Evolutionary conservation across 1,284 basidiomycete genomes (phyloP).

Genomic region (Malassezia obtusa): DNA sequence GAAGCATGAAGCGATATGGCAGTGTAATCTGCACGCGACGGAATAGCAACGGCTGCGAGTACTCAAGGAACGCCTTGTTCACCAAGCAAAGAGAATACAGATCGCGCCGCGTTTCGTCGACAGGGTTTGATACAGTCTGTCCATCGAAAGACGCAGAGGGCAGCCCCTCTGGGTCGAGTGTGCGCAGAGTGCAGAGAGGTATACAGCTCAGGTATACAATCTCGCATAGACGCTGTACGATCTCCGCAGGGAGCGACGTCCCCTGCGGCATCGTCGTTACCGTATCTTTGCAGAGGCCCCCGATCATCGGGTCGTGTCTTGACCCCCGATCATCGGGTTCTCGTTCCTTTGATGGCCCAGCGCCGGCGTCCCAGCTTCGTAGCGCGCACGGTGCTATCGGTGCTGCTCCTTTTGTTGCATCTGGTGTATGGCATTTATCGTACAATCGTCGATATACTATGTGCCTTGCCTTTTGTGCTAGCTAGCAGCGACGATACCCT

Average conservation of each 20-base stretch:
- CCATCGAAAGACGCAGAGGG: conserved; percentile 39
- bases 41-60: conserved; percentile 40
- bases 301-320: neutral
- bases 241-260: conserved; percentile 25
- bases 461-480: neutral
- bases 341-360: neutral
- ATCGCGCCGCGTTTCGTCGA: conserved; percentile 28
- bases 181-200: conserved; percentile 35
- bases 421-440: neutral
- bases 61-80: conserved; percentile 34
- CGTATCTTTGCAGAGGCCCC: neutral
- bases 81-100: conserved; percentile 43
- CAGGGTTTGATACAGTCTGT: conserved; percentile 31
- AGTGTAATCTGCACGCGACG: conserved; percentile 42
- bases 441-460: neutral
- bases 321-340: neutral
- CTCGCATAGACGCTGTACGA: conserved; percentile 31
- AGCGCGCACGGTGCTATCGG: neutral
- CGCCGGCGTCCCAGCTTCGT: neutral
- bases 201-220: conserved; percentile 37
- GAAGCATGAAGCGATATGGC: conserved; percentile 39
- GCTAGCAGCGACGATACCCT: neutral
- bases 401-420: neutral
- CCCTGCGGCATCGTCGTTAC: neutral
- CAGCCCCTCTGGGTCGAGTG: conserved; percentile 38